Evolutionary conservation across 1,284 basidiomycete genomes (phyloP), one percentile per base, ranked within the genome.

Genomic region (Puccinia coronata): DNA sequence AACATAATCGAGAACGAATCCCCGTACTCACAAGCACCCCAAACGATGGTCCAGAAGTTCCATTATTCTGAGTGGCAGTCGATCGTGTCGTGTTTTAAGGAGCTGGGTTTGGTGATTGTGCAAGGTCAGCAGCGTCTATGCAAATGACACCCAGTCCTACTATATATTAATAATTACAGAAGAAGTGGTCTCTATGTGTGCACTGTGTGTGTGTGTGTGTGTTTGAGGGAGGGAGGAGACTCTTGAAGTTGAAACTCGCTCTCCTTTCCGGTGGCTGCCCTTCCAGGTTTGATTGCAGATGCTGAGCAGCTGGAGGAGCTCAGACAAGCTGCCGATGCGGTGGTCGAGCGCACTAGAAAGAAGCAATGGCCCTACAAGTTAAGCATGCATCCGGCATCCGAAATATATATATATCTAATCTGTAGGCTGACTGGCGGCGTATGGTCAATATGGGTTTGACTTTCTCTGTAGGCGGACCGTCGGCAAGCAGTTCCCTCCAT

Each of bases 341-440:
- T 77, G 1, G 43, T 31, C 9, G 39, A 63, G 41, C 59, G 61
- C 28, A 77, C 75, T 39, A 23, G 75, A 28, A 51, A 49, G n/a
- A 59, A 53, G 61, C 6, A 77, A 36, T 77, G 75, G 75, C 75
- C 75, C 31, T 53, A 65, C 75, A 77, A 77, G 75, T 77, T 59
- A 25, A 63, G 53, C 11, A 41, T 23, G 47, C 20, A n/a, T 16
- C 31, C 1, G 3, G 41, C 28, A 43, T 20, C 28, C 51, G n/a
- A 6, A 57, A 18, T 39, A n/a, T 5, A 65, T 18, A 11, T 2
- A 36, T 23, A 23, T 31, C 18, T n/a, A n/a, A n/a, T n/a, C 18
- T 59, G 49, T 25, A 63, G 36, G 25, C 61, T 63, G 61, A 63
- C 61, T n/a, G 31, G 61, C 23, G n/a, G 34, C 36, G 25, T 61